Base-by-base conservation (phyloP, 495 filamentous ascomycete genomes). In the Lophium mytilinum region DNA sequence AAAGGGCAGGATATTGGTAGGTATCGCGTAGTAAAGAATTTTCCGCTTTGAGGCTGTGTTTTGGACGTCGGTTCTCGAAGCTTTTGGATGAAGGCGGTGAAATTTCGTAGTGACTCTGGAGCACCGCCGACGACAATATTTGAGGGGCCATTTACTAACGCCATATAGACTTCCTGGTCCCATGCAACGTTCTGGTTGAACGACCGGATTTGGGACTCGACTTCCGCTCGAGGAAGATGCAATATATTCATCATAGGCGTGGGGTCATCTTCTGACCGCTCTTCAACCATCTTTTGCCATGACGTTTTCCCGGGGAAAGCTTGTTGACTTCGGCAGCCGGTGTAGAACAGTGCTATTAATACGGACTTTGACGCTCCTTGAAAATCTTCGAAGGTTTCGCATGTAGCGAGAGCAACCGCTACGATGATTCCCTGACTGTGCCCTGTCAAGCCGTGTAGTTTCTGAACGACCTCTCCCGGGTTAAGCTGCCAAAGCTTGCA, bases 121-220 rank as follows among this genome's bases (percentile, higher is more conserved):
- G 70, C 66, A 10, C 71, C 71, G 14, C 67, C 67, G 5, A 74
- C 56, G 5, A 72, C 69, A 30, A 69, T 60, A 19, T 69, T 66
- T 33, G 64, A 60, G 10, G 53, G 54, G n/a, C 57, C 52, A 53
- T 73, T 73, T n/a, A 69, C 50, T 12, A 73, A 46, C 4, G 70
- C 60, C 9, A 73, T 30, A 15, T 52, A 53, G 11, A 72, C 35
- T 9, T 60, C 52, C 14, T 56, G 30, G 0, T 65, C 56, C 14
- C 53, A 36, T 21, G 37, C 21, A 37, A 57, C 37, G 18, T 57
- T 43, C 18, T 57, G 45, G 18, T 57, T 57, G 55, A 50, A 50
- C 7, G 36, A 21, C 1, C 5, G 37, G 12, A 50, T 51, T 37
- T 50, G 34, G 19, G 49, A 50, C 55, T 57, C 55, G 35, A 57